phyloP scores from a whole-genome alignment of 306 rosid species.

The Luffa aegyptiaca region DNA sequence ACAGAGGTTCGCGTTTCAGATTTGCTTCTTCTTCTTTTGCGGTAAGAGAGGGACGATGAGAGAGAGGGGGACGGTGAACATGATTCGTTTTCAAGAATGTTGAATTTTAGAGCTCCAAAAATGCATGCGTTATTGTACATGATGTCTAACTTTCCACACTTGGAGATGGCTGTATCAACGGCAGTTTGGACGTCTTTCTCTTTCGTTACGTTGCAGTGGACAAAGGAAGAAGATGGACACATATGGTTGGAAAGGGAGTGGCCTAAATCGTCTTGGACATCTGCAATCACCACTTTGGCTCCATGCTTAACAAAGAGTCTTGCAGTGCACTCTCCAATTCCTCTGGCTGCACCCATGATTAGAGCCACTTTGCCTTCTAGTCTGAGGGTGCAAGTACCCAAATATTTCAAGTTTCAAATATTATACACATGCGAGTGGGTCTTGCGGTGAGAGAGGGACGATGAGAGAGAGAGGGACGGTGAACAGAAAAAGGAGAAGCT shows the following conservation, averaged over 20 bases:
- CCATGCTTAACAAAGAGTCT: slow-evolving; percentile 38
- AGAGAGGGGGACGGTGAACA: too few species aligned
- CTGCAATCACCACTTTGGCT: slow-evolving; percentile 37
- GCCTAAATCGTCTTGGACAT: slow-evolving; percentile 28
- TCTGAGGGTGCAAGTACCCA: slow-evolving; percentile 5
- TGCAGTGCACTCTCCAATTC: slow-evolving; percentile 39
- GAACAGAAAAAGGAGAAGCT: too few species aligned
- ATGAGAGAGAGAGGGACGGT: too few species aligned
- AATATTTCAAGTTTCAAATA: too few species aligned
- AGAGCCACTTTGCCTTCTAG: slow-evolving; percentile 55
- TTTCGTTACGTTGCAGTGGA: slow-evolving; percentile 41
- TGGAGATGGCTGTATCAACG: slow-evolving; percentile 11
- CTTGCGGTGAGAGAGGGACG: too few species aligned
- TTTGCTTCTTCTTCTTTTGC: too few species aligned
- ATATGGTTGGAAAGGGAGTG: slow-evolving; percentile 13
- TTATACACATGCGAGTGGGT: too few species aligned
- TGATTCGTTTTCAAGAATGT: slow-evolving; percentile 15
- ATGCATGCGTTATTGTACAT: slow-evolving; percentile 49
- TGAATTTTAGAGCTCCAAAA: background rate
- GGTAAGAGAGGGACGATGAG: too few species aligned
- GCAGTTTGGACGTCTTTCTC: slow-evolving; percentile 28
- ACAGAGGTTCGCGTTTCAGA: too few species aligned
- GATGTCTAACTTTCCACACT: slow-evolving; percentile 42
- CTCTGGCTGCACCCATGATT: slow-evolving; percentile 42
- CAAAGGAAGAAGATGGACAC: background rate